Base-by-base conservation (phyloP, 73 alveolate genomes). In the Durusdinium trenchii region DNA sequence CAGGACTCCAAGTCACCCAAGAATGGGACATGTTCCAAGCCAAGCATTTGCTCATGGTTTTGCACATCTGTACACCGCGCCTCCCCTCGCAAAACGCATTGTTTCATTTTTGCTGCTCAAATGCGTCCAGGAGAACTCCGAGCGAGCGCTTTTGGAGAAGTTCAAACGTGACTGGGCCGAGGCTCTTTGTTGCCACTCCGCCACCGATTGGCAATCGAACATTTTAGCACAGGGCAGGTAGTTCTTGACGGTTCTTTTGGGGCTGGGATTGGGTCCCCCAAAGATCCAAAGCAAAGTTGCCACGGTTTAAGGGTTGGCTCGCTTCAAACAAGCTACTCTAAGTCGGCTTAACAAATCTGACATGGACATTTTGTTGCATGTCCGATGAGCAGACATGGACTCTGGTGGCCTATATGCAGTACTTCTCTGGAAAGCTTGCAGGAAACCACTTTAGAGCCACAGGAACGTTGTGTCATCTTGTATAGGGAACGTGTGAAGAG, bases 111-210 rank as follows among this genome's bases (percentile, higher is more conserved):
- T 1, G 73, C 73, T 60, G 69, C 23, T 23, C 1, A 32, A 23
- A 2, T 60, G 18, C 32, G 6, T 7, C 35, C 67, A 87, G 95
- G 95, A 87, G 50, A 87, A 87, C 67, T 87, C 95, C 40, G 95
- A 87, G 50, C 61, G 95, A 30, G 95, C 95, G 3, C 50, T 87
- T 62, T 50, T 87, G 42, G 95, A 87, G n/a, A 87, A 87, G 85
- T 87, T 87, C 95, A 67, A 87, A 43, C 61, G 32, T 64, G 95
- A 87, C 50, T 87, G 95, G 95, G 48, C 32, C 46, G 82, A 87
- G 95, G 95, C 85, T n/a, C n/a, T n/a, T n/a, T n/a, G n/a, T n/a
- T 60, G 18, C 30, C n/a, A n/a, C 35, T 23, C 18, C 73, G 1
- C 18, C 73, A 23, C 30, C 73, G 30, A 32, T 60, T 23, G n/a